These are phyloP conservation scores for Globisporangium lucens DNA, from an alignment of 352 stramenopile genomes.

Conservation along the genomic window DNA sequence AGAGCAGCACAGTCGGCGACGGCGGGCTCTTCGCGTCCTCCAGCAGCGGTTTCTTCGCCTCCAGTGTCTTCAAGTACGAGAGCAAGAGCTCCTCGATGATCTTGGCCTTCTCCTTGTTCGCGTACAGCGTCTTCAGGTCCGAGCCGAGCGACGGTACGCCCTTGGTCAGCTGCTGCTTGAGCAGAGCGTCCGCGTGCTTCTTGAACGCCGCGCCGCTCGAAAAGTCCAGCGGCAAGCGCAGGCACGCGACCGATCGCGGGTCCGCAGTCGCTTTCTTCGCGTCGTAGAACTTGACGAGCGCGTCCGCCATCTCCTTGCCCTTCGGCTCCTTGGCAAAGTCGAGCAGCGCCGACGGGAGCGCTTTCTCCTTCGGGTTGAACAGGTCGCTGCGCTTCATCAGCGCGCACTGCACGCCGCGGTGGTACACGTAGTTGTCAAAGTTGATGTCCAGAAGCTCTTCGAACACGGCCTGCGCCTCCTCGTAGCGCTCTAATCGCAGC, in stretches of 20 bases:
- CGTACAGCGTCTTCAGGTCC: slow-evolving; percentile 92
- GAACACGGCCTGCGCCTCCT: slow-evolving; percentile 66
- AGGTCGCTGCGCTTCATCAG: slow-evolving; percentile 58
- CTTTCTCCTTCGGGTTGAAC: slow-evolving; percentile 39
- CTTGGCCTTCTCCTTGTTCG: slow-evolving; percentile 49
- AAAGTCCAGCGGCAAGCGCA: slow-evolving; percentile 92
- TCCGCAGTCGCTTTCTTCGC: slow-evolving; percentile 46
- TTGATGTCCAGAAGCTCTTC: slow-evolving; percentile 82
- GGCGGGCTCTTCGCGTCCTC: slow-evolving; percentile 30
- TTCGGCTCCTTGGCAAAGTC: slow-evolving; percentile 48
- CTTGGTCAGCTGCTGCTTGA: slow-evolving; percentile 82
- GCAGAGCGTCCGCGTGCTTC: slow-evolving; percentile 47
- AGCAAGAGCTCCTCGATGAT: slow-evolving; percentile 74
- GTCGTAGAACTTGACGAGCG: slow-evolving; percentile 54
- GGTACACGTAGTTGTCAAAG: slow-evolving; percentile 90
- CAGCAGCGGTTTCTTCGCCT: slow-evolving; percentile 55
- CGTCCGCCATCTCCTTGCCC: slow-evolving; percentile 36
- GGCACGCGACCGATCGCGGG: slow-evolving; percentile 70
- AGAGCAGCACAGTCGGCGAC: slow-evolving; percentile 62
- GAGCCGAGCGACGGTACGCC: slow-evolving; percentile 92
- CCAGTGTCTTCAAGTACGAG: slow-evolving; percentile 76
- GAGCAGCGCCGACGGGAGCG: slow-evolving; percentile 43
- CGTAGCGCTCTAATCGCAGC: slow-evolving; percentile 55
- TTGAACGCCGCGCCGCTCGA: slow-evolving; percentile 78
- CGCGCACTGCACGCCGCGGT: slow-evolving; percentile 83